Base-by-base conservation (phyloP, 768 basidiomycete genomes). In the Rhodocollybia butyracea region DNA sequence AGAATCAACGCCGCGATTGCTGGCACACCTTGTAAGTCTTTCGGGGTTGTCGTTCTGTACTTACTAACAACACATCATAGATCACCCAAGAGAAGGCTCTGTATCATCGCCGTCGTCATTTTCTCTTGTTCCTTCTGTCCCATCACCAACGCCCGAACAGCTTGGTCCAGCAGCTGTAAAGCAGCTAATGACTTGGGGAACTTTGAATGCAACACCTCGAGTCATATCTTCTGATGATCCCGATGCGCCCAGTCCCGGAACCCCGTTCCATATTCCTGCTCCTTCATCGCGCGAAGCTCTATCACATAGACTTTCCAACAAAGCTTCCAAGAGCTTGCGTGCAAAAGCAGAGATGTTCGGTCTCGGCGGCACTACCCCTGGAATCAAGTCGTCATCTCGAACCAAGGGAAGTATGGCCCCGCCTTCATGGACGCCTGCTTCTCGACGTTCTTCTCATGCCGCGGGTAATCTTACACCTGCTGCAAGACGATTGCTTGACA, bases 131-230 rank as follows among this genome's bases (percentile, higher is more conserved):
- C 86, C 93, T 13, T 83, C 84, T 54, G 70, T 96, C 10, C 96
- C 97, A 3, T 92, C 94, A 0, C 94, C 94, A 1, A 90, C 89
- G 6, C 86, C 94, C 0, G 80, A 85, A 5, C 78, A 91, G 63
- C 80, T 98, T 43, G 91, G 91, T 0, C 83, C 94, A 2, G 74
- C 78, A 4, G 89, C 91, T 1, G 79, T 98, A 50, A 93, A 94
- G 64, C 88, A 98, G 61, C 81, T 99, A 15, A 94, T 98, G 89
- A 99, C 97, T 12, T 95, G 93, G 94, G 97, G 97, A 2, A 94
- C 93, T 12, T 77, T 98, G 22, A 84, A 87, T 60, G 88, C 91
- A 15, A 98, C 97, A 8, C 97, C 97, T 3, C 86, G 96, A 51
- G 80, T 97, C 4, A 80, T 98, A 60, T 84, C 85, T 11, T 75